phyloP scores from a whole-genome alignment of 192 early-diverging fungal species.

The Coemansia sp. region DNA sequence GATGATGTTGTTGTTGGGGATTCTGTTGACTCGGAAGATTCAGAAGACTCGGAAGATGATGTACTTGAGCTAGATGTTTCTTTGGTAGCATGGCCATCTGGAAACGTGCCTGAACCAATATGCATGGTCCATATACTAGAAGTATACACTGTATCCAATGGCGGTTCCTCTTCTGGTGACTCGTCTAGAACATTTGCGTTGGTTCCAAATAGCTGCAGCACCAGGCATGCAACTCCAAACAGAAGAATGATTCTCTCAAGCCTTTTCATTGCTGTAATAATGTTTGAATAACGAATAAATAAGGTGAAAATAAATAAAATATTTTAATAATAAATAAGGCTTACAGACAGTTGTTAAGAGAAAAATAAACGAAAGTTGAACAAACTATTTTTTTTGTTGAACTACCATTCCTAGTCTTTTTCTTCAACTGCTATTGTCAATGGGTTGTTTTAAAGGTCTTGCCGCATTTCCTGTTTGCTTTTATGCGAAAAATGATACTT shows the following conservation, averaged over 20 bases:
- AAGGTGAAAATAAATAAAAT: background rate
- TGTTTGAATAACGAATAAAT: background rate
- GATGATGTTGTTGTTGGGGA: background rate
- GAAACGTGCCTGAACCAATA: background rate
- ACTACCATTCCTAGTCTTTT: background rate
- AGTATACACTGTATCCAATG: background rate
- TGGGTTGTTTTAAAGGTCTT: background rate
- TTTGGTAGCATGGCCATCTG: background rate
- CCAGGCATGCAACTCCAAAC: background rate
- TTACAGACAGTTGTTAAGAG: background rate
- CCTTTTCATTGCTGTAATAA: background rate
- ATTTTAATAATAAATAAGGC: background rate
- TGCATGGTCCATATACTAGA: background rate
- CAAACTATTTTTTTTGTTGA: background rate
- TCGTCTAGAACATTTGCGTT: constrained; percentile 1
- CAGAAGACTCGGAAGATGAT: background rate
- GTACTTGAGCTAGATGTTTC: constrained; percentile 2
- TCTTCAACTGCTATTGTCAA: background rate
- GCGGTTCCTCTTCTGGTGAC: background rate
- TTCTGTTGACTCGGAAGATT: background rate
- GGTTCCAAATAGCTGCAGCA: background rate
- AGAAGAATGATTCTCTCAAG: background rate
- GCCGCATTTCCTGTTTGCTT: background rate
- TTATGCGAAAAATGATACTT: background rate
- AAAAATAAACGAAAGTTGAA: background rate